phyloP scores from a whole-genome alignment of 305 asterid species.

The Plantago lanceolata region DNA sequence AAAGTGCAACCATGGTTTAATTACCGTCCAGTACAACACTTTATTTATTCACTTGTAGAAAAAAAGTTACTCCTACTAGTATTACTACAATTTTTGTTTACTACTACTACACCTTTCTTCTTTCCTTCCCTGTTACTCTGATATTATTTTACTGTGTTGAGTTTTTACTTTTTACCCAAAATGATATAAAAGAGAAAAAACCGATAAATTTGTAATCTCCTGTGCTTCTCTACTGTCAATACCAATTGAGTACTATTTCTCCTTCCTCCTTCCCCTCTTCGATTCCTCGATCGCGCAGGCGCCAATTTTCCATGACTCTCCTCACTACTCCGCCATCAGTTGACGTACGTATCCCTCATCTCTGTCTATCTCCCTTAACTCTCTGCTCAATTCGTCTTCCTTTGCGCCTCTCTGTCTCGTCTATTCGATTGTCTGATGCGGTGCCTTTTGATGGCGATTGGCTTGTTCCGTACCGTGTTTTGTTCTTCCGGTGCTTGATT shows the following conservation, averaged over 20 bases:
- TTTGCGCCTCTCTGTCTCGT: background rate
- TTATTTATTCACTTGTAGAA: too few relatives aligned
- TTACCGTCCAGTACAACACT: too few relatives aligned
- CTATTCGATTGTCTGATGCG: background rate
- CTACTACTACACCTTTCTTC: too few relatives aligned
- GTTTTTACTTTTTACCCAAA: too few relatives aligned
- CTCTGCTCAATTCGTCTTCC: background rate
- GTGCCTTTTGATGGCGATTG: background rate
- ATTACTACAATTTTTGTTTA: too few relatives aligned
- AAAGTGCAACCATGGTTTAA: too few relatives aligned
- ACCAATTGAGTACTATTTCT: background rate
- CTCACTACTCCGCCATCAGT: constrained; percentile 35
- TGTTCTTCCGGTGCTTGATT: background rate
- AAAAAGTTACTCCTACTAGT: too few relatives aligned
- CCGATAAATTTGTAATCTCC: background rate
- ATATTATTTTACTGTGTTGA: background rate
- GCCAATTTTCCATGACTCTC: constrained; percentile 33
- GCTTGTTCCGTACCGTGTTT: background rate
- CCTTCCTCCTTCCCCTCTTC: constrained; percentile 13
- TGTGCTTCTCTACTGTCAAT: background rate
- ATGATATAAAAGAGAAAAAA: too few relatives aligned
- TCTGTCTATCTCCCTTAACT: background rate
- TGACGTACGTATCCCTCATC: constrained; percentile 27
- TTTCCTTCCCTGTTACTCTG: too few relatives aligned
- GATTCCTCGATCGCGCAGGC: constrained; percentile 30